phyloP scores from a whole-genome alignment of 257 asterid species.

The Capsicum baccatum region DNA sequence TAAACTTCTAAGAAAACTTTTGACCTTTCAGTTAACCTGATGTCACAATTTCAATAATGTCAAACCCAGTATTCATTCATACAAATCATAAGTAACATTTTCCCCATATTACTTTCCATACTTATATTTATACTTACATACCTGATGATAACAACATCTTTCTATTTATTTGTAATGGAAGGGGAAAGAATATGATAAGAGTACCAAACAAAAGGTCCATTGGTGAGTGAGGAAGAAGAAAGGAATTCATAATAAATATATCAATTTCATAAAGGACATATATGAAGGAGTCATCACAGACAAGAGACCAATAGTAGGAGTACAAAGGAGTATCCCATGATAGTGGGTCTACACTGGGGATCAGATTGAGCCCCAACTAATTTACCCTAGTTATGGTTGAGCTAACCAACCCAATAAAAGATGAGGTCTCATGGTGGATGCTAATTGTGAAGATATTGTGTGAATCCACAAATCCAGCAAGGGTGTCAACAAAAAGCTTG shows the following conservation, averaged over 20 bases:
- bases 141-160: background rate
- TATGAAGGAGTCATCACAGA: background rate
- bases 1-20: conserved; percentile 57
- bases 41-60: conserved; percentile 30
- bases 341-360: background rate
- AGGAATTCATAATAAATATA: background rate
- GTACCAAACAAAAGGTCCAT: conserved; percentile 2
- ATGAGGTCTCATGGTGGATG: conserved; percentile 2
- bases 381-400: conserved; percentile 19
- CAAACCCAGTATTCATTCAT: background rate
- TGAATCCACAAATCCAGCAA: background rate
- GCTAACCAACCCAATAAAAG: conserved; percentile 8
- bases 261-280: background rate
- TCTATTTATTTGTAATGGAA: background rate
- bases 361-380: background rate
- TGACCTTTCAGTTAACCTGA: conserved; percentile 75
- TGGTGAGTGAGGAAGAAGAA: background rate
- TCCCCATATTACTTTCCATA: background rate
- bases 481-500: background rate
- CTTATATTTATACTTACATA: background rate
- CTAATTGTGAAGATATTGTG: background rate
- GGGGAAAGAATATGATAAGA: background rate
- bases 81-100: background rate
- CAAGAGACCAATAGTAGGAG: background rate
- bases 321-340: background rate